Conservation (phyloP, 495 filamentous ascomycete genomes). For the Opeltia flavorubescens region DNA sequence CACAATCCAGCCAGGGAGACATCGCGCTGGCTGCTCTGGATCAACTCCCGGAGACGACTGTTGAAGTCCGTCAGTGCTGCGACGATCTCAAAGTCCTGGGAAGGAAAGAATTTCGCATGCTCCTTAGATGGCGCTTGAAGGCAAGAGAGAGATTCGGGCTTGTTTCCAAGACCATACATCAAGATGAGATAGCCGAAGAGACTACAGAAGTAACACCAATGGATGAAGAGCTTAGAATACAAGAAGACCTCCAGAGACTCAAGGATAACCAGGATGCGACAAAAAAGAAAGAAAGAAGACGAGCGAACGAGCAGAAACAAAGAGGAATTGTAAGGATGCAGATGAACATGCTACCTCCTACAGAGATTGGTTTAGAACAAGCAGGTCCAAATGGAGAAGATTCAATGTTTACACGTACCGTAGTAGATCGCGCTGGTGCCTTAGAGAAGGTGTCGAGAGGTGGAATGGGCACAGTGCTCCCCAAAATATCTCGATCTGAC, state of each 20-base stretch:
- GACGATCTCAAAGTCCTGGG: constrained; percentile 81
- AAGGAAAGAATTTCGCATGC: constrained; percentile 81
- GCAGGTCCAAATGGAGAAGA: constrained; percentile 60
- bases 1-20: constrained; percentile 62
- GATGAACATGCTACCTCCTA: constrained; percentile 88
- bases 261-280: constrained; percentile 58
- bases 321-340: constrained; percentile 52
- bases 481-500: background rate
- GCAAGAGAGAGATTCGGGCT: constrained; percentile 88
- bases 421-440: constrained; percentile 59
- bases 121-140: constrained; percentile 86
- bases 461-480: constrained; percentile 49
- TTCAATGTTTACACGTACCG: constrained; percentile 69
- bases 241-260: constrained; percentile 69
- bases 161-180: constrained; percentile 51
- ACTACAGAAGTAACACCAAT: constrained; percentile 71
- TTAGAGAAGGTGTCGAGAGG: constrained; percentile 59
- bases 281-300: constrained; percentile 49
- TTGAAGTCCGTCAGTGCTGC: constrained; percentile 76
- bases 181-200: constrained; percentile 42
- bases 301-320: constrained; percentile 14
- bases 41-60: constrained; percentile 82
- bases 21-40: constrained; percentile 75
- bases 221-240: constrained; percentile 85
- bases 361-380: constrained; percentile 92